phyloP scores from a whole-genome alignment of 2,329 filamentous ascomycete genomes.

The Erysiphe pulchra region DNA sequence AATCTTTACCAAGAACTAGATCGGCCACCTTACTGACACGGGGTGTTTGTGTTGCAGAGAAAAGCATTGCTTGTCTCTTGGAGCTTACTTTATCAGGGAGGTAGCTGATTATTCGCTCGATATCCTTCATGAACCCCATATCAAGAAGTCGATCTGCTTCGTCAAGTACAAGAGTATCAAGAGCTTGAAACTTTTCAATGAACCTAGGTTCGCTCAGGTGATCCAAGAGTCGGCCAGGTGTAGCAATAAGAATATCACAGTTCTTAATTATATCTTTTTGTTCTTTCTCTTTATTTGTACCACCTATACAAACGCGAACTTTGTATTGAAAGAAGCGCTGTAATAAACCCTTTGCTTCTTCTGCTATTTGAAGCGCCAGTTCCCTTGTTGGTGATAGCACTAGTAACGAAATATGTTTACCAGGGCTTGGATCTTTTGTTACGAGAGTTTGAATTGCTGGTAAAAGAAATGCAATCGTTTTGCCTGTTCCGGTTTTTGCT shows the following conservation, averaged over 20 bases:
- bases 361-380: slow-evolving; percentile 55
- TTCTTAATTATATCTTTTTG: slow-evolving; percentile 44
- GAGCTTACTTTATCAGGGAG: slow-evolving; percentile 38
- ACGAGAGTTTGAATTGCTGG: slow-evolving; percentile 53
- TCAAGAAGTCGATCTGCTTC: slow-evolving; percentile 98
- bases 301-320: slow-evolving; percentile 66
- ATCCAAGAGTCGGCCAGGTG: slow-evolving; percentile 67
- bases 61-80: slow-evolving; percentile 73
- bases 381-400: slow-evolving; percentile 61
- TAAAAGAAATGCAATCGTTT: slow-evolving; percentile 80
- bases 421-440: slow-evolving; percentile 15
- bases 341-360: slow-evolving; percentile 33
- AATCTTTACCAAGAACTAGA: slow-evolving; percentile 54
- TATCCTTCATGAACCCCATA: slow-evolving; percentile 52
- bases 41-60: slow-evolving; percentile 75
- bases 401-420: slow-evolving; percentile 37
- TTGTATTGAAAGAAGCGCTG: slow-evolving; percentile 15
- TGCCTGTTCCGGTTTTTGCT: slow-evolving; percentile 90
- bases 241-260: slow-evolving; percentile 75
- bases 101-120: slow-evolving; percentile 29
- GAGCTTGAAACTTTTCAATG: slow-evolving; percentile 20
- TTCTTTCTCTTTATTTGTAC: slow-evolving; percentile 50
- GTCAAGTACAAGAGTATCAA: slow-evolving; percentile 83
- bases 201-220: slow-evolving; percentile 32
- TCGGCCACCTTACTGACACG: slow-evolving; percentile 58